Base-by-base conservation (phyloP, 768 basidiomycete genomes). In the Tephrocybe rancida region DNA sequence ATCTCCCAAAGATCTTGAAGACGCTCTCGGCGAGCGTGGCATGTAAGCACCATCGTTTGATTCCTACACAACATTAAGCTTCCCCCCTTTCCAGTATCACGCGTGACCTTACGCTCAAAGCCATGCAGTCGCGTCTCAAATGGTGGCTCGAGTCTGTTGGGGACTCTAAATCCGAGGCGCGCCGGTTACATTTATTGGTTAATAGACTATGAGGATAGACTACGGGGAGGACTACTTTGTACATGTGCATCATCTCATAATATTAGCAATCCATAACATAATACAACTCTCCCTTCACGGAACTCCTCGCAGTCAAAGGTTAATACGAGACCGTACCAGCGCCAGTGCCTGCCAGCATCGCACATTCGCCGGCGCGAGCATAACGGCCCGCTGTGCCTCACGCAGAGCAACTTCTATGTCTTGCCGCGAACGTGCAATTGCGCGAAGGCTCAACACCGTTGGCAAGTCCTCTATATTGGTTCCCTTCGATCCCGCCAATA, bases 11-110 rank as follows among this genome's bases (percentile, higher is more conserved):
- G 87, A 87, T 57, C 71, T 92, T 5, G 71, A 76, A 25, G 81
- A 88, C 50, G 86, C 88, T 3, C 74, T 93, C 13, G 73, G 80
- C 54, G 90, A 92, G 66, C 85, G 92, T 54, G 92, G 88, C 61
- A 77, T 92, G 91, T 92, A 65, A 65, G 88, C 77, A 16, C 14
- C 30, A 43, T 52, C 44, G 26, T n/a, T n/a, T n/a, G n/a, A n/a
- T 4, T 48, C 24, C 32, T 21, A 34, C 53, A 42, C 37, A 44
- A 37, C 44, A 42, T 19, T 13, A 8, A 5, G 39, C 32, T 30
- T 45, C 21, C n/a, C 44, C 30, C 30, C 9, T 50, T 37, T 29
- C 38, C 50, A 79, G 75, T 21, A 63, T 76, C 22, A 74, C 76
- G 9, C 71, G 71, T 9, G 72, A 63, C 5, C 61, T 77, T 7